Percentiles rank a stretch among this genome's conserved stretches.
phyloP scores from a whole-genome alignment of 345 rosid species.

The Gossypium raimondii region DNA sequence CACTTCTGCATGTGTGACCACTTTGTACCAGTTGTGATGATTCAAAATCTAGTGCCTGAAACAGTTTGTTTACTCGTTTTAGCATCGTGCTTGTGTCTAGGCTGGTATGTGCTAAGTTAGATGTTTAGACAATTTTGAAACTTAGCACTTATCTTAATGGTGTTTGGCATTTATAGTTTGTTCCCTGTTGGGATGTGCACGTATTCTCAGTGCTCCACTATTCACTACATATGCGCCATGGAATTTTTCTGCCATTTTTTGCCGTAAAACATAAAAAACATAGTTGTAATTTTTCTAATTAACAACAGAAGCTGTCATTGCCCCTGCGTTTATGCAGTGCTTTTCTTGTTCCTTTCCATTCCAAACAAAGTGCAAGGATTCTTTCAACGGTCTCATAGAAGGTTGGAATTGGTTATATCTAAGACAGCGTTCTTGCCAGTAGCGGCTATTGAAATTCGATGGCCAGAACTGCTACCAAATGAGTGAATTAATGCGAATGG shows the following conservation, averaged over 20 bases:
- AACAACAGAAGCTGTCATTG: too few species aligned
- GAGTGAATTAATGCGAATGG: too few species aligned
- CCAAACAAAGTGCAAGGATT: too few species aligned
- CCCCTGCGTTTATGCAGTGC: too few species aligned
- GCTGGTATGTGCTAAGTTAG: neutral
- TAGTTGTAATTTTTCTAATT: too few species aligned
- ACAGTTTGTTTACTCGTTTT: neutral
- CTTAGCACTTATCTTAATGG: neutral
- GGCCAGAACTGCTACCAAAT: too few species aligned
- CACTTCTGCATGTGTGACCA: neutral
- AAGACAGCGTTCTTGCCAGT: too few species aligned
- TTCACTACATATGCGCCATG: neutral
- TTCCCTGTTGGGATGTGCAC: neutral
- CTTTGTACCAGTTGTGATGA: neutral
- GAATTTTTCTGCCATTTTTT: neutral
- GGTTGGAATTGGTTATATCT: too few species aligned
- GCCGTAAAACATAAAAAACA: neutral
- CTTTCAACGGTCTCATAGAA: too few species aligned
- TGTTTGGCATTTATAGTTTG: neutral
- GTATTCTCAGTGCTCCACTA: neutral
- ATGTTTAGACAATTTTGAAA: neutral
- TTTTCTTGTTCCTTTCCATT: too few species aligned
- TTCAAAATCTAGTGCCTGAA: neutral
- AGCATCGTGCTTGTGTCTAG: neutral
- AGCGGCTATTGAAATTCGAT: too few species aligned